phyloP scores from a whole-genome alignment of 441 rosid genomes.

The Omphalea diandra region DNA sequence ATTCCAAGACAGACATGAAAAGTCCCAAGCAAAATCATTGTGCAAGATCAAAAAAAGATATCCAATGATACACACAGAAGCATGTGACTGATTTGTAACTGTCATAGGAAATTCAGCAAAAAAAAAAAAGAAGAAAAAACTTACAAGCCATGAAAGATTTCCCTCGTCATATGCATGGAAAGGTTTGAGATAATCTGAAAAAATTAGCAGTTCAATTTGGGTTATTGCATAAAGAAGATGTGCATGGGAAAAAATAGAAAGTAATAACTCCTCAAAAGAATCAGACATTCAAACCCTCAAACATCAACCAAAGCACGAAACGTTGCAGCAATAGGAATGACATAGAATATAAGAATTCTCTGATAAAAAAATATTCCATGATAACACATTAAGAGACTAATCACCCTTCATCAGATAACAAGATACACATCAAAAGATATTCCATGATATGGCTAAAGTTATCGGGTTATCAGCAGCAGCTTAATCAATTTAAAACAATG shows the following conservation, averaged over 20 bases:
- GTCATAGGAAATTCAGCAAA: neutral
- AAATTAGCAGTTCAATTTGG: neutral
- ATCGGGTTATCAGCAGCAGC: too few species aligned
- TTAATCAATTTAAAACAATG: neutral
- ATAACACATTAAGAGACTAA: too few species aligned
- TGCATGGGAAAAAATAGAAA: neutral
- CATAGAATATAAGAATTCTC: too few species aligned
- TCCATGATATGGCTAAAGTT: too few species aligned
- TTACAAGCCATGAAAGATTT: conserved; percentile 69
- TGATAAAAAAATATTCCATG: too few species aligned
- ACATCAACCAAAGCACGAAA: neutral
- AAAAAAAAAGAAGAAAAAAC: conserved; percentile 10
- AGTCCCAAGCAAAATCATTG: neutral
- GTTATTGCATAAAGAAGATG: neutral
- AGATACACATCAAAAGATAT: too few species aligned
- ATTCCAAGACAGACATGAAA: neutral
- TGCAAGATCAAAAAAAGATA: neutral
- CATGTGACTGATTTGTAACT: neutral
- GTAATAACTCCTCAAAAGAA: neutral
- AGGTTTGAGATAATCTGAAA: conserved; percentile 58
- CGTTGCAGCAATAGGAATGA: neutral
- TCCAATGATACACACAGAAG: neutral
- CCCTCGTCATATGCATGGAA: conserved; percentile 75
- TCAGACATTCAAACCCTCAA: neutral
- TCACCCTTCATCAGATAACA: too few species aligned